Evolutionary conservation across 805 yeast genomes (phyloP).

Genomic region (Saturnispora sanitii): DNA sequence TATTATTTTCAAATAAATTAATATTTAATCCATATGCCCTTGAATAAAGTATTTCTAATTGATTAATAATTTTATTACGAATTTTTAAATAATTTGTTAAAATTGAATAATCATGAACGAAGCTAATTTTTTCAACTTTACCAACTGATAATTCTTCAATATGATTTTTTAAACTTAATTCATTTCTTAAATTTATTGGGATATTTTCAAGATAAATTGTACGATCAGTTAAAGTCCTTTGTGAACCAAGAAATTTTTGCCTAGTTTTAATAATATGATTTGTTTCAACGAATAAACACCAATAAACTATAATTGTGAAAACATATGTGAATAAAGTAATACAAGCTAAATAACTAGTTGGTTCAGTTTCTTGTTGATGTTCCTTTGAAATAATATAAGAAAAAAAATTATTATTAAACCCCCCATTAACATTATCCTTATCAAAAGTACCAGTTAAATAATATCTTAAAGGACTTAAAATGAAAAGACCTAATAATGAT

Average conservation of each 20-base stretch:
- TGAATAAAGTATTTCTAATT: constrained; percentile 35
- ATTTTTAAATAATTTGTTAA: constrained; percentile 30
- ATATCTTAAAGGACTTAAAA: constrained; percentile 46
- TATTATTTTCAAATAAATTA: constrained; percentile 20
- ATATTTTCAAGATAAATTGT: constrained; percentile 48
- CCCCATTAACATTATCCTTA: constrained; percentile 23
- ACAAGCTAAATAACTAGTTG: constrained; percentile 34
- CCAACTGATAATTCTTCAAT: constrained; percentile 50
- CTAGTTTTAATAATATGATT: constrained; percentile 40
- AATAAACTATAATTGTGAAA: constrained; percentile 40
- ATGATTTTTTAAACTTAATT: constrained; percentile 35
- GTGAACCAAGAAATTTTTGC: constrained; percentile 49
- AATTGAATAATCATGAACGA: constrained; percentile 34
- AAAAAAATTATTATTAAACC: too few relatives aligned
- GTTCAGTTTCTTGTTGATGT: constrained; percentile 20
- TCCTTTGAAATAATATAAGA: too few relatives aligned
- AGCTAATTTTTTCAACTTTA: constrained; percentile 38
- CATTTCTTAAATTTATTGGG: constrained; percentile 37
- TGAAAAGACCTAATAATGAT: constrained; percentile 36
- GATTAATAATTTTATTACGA: constrained; percentile 25
- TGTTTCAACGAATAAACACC: constrained; percentile 38
- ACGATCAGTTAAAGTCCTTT: constrained; percentile 49
- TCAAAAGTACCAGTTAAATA: constrained; percentile 41
- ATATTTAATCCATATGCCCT: constrained; percentile 33
- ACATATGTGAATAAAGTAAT: constrained; percentile 48